Evolutionary conservation across 1,284 basidiomycete genomes (phyloP).

Genomic region (Tilletia horrida): DNA sequence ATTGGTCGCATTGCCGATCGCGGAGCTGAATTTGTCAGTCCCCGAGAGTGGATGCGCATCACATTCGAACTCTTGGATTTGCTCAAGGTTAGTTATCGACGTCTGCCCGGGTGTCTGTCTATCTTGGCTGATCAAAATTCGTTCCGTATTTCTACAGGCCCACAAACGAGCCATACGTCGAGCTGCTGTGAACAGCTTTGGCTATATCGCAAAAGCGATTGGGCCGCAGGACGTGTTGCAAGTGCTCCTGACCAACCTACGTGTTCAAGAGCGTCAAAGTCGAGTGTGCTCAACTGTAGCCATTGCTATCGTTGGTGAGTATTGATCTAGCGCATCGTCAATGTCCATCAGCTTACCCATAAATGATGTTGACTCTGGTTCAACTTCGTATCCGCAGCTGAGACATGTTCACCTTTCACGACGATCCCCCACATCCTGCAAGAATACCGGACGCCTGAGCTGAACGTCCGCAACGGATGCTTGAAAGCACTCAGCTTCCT

Average conservation of each 20-base stretch:
- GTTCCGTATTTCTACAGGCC: conserved; percentile 57
- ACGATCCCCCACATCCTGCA: conserved; percentile 98
- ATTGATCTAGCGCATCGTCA: not conserved
- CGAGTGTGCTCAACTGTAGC: conserved; percentile 98
- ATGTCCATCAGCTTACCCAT: too few relatives aligned
- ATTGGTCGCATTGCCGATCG: conserved; percentile 99
- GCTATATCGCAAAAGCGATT: conserved; percentile 98
- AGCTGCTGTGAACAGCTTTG: conserved; percentile 98
- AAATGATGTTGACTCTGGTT: too few relatives aligned
- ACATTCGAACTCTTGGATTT: conserved; percentile 97
- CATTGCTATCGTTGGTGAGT: conserved; percentile 62
- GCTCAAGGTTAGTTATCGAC: conserved; percentile 63
- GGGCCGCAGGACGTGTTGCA: conserved; percentile 97
- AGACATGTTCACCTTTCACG: conserved; percentile 97
- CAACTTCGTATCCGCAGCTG: conserved; percentile 59
- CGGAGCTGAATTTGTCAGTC: conserved; percentile 95
- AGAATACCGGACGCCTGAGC: conserved; percentile 90
- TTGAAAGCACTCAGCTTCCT: conserved; percentile 97
- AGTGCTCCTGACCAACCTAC: conserved; percentile 90
- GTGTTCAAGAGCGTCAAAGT: conserved; percentile 97
- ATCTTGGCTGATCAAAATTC: not conserved
- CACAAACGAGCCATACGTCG: conserved; percentile 99
- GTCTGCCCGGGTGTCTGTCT: not conserved
- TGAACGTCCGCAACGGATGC: conserved; percentile 99
- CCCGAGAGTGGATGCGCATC: conserved; percentile 99